These are phyloP conservation scores for Podila epigama DNA, from an alignment of 192 early-diverging fungal species.

Conservation along the genomic window DNA sequence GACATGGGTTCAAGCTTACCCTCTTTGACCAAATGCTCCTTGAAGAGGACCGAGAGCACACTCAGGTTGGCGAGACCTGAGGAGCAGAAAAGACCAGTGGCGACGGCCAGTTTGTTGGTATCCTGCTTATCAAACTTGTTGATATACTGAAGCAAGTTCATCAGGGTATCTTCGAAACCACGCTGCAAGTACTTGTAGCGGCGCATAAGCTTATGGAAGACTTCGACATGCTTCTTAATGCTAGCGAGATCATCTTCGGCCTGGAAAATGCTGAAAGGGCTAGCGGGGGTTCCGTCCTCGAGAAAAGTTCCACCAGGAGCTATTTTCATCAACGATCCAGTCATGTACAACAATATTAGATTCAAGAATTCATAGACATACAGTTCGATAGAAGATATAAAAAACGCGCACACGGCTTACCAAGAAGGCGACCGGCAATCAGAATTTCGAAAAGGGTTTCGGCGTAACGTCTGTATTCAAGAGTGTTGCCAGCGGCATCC, in stretches of 20 bases:
- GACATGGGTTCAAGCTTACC: constrained; percentile 47
- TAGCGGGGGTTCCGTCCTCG: constrained; percentile 79
- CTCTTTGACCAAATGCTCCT: constrained; percentile 96
- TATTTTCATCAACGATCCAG: constrained; percentile 17
- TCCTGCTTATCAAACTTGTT: constrained; percentile 88
- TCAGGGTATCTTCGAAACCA: constrained; percentile 83
- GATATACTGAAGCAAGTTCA: constrained; percentile 87
- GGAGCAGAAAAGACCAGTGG: constrained; percentile 77
- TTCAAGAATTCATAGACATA: neutral
- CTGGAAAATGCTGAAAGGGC: constrained; percentile 84
- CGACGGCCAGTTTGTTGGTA: constrained; percentile 79
- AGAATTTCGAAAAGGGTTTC: constrained; percentile 95
- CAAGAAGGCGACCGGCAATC: constrained; percentile 90
- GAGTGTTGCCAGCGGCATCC: constrained; percentile 83
- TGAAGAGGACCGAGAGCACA: constrained; percentile 79
- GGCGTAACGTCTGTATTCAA: constrained; percentile 96
- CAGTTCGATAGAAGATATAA: neutral
- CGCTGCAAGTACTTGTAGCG: constrained; percentile 94
- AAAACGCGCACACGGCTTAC: constrained; percentile 56
- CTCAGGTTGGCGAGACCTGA: constrained; percentile 72
- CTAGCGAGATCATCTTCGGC: constrained; percentile 71
- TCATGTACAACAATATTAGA: neutral
- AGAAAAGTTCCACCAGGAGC: constrained; percentile 79
- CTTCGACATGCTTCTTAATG: constrained; percentile 80
- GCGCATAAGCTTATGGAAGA: constrained; percentile 90